A percentile compares a stretch with the other conserved stretches of the same genome.
phyloP scores from a whole-genome alignment of 768 basidiomycete genomes.

The Xanthoconium purpureum region DNA sequence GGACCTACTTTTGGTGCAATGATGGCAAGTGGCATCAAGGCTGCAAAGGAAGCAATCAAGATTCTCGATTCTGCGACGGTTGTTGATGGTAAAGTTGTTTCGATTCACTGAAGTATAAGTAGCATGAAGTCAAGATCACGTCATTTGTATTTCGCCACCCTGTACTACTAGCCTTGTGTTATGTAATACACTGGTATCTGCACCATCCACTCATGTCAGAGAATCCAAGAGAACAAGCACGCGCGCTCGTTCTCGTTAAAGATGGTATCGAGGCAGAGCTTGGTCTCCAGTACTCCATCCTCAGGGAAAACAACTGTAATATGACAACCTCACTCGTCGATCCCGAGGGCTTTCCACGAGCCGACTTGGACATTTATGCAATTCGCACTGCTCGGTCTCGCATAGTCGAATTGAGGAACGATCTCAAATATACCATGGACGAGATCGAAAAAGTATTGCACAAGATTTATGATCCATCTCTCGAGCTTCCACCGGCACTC shows the following conservation, averaged over 20 bases:
- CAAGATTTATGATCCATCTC: conserved; percentile 54
- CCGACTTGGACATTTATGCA: conserved; percentile 80
- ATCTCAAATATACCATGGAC: conserved; percentile 62
- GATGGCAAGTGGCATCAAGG: conserved; percentile 74
- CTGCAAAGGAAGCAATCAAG: conserved; percentile 61
- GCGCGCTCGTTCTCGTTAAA: conserved; percentile 63
- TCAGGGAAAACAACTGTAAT: conserved; percentile 59
- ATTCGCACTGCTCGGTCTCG: conserved; percentile 72
- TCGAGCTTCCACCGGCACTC: neutral
- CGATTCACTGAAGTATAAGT: neutral
- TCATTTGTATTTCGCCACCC: neutral
- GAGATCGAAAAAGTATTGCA: conserved; percentile 68
- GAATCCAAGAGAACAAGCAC: conserved; percentile 54
- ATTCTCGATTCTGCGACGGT: conserved; percentile 49
- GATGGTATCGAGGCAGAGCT: conserved; percentile 73
- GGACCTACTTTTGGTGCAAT: conserved; percentile 79
- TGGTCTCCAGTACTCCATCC: conserved; percentile 55
- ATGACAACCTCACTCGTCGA: conserved; percentile 80
- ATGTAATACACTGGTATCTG: neutral
- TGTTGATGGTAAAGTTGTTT: conserved; percentile 55
- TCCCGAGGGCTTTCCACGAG: conserved; percentile 83
- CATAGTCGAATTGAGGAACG: conserved; percentile 81
- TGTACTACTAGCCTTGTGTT: conserved; percentile 7
- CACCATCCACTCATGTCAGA: conserved; percentile 29
- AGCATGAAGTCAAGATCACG: neutral